Evolutionary conservation across 2,329 filamentous ascomycete species (phyloP).

Genomic region (Eutypella sp.): DNA sequence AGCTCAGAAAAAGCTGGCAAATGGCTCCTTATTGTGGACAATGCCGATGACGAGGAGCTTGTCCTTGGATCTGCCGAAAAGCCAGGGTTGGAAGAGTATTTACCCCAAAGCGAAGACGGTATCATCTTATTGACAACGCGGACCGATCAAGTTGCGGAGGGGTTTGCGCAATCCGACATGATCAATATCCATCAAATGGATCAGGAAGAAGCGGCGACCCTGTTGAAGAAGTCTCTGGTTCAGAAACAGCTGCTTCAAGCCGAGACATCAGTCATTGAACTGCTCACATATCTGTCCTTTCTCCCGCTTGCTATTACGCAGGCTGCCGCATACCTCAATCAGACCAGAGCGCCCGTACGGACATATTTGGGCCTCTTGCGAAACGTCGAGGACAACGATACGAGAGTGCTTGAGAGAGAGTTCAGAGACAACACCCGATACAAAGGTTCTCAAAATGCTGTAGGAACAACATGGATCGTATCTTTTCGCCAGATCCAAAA

Average conservation of each 20-base stretch:
- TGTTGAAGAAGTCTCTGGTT: slow-evolving; percentile 22
- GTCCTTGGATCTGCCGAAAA: slow-evolving; percentile 11
- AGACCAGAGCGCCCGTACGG: slow-evolving; percentile 14
- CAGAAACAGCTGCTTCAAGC: slow-evolving; percentile 12
- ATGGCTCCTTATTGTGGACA: slow-evolving; percentile 39
- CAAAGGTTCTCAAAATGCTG: slow-evolving; percentile 23
- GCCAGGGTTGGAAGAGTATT: slow-evolving; percentile 19
- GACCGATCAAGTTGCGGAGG: slow-evolving; percentile 23
- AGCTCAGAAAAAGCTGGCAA: slow-evolving; percentile 20
- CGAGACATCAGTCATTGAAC: slow-evolving; percentile 5
- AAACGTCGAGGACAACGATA: slow-evolving; percentile 23
- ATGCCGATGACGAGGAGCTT: slow-evolving; percentile 33
- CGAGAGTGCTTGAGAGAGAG: slow-evolving; percentile 27
- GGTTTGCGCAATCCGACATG: slow-evolving; percentile 18
- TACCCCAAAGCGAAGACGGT: slow-evolving; percentile 29
- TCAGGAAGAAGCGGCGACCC: slow-evolving; percentile 15
- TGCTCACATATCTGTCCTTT: slow-evolving; percentile 29
- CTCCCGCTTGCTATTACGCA: slow-evolving; percentile 39
- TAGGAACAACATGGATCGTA: slow-evolving; percentile 33
- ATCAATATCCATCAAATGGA: slow-evolving; percentile 26
- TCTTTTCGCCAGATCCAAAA: slow-evolving; percentile 34
- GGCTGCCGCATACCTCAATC: slow-evolving; percentile 36
- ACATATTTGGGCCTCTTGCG: slow-evolving; percentile 30
- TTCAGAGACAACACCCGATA: slow-evolving; percentile 30
- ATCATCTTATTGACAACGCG: slow-evolving; percentile 33